These are phyloP conservation scores for Protomyces inundatus DNA, from an alignment of 1,139 yeast species.

Conservation along the genomic window DNA sequence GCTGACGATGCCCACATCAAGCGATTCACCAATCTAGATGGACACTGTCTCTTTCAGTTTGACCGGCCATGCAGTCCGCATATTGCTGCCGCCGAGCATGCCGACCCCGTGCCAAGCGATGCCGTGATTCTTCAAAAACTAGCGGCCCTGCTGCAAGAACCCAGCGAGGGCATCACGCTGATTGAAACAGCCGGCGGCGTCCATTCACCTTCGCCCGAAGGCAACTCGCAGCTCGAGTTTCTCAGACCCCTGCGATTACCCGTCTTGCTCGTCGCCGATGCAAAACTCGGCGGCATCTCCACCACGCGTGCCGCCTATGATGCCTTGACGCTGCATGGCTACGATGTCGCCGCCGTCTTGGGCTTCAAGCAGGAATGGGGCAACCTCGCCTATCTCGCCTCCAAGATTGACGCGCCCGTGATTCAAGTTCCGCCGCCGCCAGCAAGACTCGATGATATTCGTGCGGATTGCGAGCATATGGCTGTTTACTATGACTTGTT, in stretches of 20 bases:
- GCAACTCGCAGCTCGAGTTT: slow-evolving; percentile 35
- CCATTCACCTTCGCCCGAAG: slow-evolving; percentile 35
- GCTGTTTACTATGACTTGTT: slow-evolving; percentile 32
- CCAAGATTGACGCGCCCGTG: slow-evolving; percentile 29
- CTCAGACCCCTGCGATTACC: slow-evolving; percentile 36
- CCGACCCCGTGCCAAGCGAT: slow-evolving; percentile 12
- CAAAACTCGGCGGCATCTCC: slow-evolving; percentile 36
- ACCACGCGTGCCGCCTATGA: slow-evolving; percentile 36
- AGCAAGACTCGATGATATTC: slow-evolving; percentile 15
- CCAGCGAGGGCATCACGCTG: slow-evolving; percentile 28
- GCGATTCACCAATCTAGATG: slow-evolving; percentile 18
- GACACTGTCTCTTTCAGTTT: slow-evolving; percentile 33
- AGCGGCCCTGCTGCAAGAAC: neutral
- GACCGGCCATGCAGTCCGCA: slow-evolving; percentile 36
- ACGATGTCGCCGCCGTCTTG: slow-evolving; percentile 33
- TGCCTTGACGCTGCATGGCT: slow-evolving; percentile 34
- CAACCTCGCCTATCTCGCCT: slow-evolving; percentile 34
- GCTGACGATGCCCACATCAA: slow-evolving; percentile 33
- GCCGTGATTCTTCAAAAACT: slow-evolving; percentile 6
- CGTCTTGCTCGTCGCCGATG: slow-evolving; percentile 35
- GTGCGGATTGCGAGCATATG: slow-evolving; percentile 31
- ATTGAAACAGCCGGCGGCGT: slow-evolving; percentile 38
- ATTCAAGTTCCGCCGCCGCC: slow-evolving; percentile 32
- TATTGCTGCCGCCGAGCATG: slow-evolving; percentile 32
- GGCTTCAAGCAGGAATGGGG: slow-evolving; percentile 32